Conservation (phyloP, 2,329 filamentous ascomycete genomes). For the Hypoxylon sp. region DNA sequence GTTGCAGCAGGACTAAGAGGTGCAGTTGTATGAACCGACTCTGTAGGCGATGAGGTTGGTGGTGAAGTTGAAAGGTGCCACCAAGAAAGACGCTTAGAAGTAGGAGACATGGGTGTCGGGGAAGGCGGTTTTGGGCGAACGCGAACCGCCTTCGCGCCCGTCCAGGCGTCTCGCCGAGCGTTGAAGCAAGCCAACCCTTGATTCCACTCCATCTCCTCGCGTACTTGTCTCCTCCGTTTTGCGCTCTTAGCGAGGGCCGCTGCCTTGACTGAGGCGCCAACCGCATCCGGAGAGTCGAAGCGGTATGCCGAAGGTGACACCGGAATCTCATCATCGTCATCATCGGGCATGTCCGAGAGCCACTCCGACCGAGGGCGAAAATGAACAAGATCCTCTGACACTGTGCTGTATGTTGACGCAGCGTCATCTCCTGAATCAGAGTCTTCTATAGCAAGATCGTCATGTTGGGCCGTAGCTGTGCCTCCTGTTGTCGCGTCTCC, state of each 20-base stretch:
- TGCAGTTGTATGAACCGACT: constrained; percentile 42
- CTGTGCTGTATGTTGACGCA: constrained; percentile 58
- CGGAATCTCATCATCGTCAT: constrained; percentile 62
- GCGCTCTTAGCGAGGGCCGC: constrained; percentile 66
- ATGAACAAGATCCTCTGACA: constrained; percentile 69
- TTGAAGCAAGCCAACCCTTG: constrained; percentile 85
- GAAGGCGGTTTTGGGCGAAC: constrained; percentile 64
- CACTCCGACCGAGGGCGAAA: constrained; percentile 69
- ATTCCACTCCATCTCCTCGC: constrained; percentile 82
- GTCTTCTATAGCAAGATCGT: constrained; percentile 30
- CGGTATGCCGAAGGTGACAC: constrained; percentile 63
- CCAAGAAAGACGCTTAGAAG: constrained; percentile 66
- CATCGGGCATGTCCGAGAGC: constrained; percentile 70
- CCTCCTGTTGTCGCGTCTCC: neutral
- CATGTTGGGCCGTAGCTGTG: constrained; percentile 25
- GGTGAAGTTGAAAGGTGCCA: constrained; percentile 62
- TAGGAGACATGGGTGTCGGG: constrained; percentile 56
- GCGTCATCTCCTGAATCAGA: constrained; percentile 59
- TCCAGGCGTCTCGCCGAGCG: constrained; percentile 86
- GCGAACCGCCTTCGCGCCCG: constrained; percentile 76
- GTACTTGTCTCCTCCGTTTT: constrained; percentile 69
- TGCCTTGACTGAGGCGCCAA: constrained; percentile 61
- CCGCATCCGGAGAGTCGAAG: constrained; percentile 65
- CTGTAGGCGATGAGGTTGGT: constrained; percentile 55
- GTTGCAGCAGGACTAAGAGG: constrained; percentile 52